Evolutionary conservation across 2,329 filamentous ascomycete species (phyloP).

Genomic region (Pyrenochaeta sp.): DNA sequence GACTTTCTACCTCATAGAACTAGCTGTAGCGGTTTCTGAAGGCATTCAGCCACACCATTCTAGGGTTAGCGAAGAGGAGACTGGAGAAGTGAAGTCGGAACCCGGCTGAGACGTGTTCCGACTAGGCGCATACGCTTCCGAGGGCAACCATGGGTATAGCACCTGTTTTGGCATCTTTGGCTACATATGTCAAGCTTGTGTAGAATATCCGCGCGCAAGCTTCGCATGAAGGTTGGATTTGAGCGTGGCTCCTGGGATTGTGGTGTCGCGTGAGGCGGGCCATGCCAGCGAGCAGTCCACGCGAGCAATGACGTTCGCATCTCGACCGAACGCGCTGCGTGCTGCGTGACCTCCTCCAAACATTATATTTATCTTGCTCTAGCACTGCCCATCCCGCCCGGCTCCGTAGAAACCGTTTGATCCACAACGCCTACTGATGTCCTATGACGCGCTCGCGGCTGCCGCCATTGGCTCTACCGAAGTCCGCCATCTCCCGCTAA

Average conservation of each 20-base stretch:
- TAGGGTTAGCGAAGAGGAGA: neutral
- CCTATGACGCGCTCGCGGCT: slow-evolving; percentile 24
- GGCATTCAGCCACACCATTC: neutral
- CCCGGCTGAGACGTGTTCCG: neutral
- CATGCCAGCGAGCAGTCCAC: neutral
- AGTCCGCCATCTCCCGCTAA: slow-evolving; percentile 38
- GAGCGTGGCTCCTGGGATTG: neutral
- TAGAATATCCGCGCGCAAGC: neutral
- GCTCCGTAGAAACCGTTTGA: slow-evolving; percentile 2
- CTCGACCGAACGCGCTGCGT: neutral
- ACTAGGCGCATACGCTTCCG: neutral
- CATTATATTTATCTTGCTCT: neutral
- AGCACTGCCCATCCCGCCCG: neutral
- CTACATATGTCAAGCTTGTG: neutral
- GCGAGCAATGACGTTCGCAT: slow-evolving; percentile 2
- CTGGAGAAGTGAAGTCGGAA: slow-evolving; percentile 1
- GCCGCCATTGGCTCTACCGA: slow-evolving; percentile 26
- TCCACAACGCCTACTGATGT: slow-evolving; percentile 13
- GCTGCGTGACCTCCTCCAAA: neutral
- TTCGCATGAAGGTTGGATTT: too few species aligned
- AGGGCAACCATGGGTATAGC: neutral
- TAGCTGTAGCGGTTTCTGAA: neutral
- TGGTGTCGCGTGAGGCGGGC: neutral
- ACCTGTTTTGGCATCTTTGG: neutral
- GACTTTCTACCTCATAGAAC: neutral